Percentiles rank a stretch among this genome's conserved stretches.
These are phyloP conservation scores for Cladosporium sp. DNA, from an alignment of 2,329 filamentous ascomycete genomes.

Conservation along the genomic window DNA sequence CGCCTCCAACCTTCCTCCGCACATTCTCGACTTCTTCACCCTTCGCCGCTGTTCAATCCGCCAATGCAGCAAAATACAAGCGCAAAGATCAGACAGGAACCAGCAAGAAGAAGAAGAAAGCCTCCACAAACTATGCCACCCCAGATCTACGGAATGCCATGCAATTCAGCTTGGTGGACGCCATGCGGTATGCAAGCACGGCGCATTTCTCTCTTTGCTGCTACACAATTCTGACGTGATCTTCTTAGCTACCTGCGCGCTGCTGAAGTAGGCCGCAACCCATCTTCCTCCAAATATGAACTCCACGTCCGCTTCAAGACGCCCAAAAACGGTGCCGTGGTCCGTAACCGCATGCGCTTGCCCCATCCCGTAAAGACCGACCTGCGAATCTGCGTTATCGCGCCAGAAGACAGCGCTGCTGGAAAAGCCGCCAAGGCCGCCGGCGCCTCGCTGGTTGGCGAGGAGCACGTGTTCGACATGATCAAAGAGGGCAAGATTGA, in stretches of 20 bases:
- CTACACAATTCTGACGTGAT: background rate
- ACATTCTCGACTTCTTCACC: conserved; percentile 13
- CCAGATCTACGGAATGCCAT: conserved; percentile 61
- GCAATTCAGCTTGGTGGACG: conserved; percentile 81
- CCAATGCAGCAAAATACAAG: conserved; percentile 38
- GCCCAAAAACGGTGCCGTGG: conserved; percentile 76
- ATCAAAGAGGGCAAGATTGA: conserved; percentile 73
- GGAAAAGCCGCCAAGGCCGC: conserved; percentile 70
- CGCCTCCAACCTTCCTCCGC: conserved; percentile 3
- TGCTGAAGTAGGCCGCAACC: conserved; percentile 79
- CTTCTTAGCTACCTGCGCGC: conserved; percentile 75
- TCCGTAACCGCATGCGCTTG: conserved; percentile 82
- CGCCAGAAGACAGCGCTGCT: conserved; percentile 71
- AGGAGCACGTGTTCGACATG: conserved; percentile 77
- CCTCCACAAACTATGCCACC: conserved; percentile 61
- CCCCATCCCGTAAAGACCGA: conserved; percentile 88
- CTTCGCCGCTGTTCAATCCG: conserved; percentile 31
- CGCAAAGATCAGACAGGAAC: conserved; percentile 53
- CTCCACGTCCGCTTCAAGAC: conserved; percentile 78
- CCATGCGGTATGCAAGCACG: conserved; percentile 66
- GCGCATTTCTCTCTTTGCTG: conserved; percentile 18
- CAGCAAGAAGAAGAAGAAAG: conserved; percentile 59
- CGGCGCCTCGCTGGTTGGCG: conserved; percentile 78
- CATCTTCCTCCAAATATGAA: conserved; percentile 78
- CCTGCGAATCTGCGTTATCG: conserved; percentile 84